Evolutionary conservation across 2,329 filamentous ascomycete genomes (phyloP).

Genomic region (Ascochyta lentis): DNA sequence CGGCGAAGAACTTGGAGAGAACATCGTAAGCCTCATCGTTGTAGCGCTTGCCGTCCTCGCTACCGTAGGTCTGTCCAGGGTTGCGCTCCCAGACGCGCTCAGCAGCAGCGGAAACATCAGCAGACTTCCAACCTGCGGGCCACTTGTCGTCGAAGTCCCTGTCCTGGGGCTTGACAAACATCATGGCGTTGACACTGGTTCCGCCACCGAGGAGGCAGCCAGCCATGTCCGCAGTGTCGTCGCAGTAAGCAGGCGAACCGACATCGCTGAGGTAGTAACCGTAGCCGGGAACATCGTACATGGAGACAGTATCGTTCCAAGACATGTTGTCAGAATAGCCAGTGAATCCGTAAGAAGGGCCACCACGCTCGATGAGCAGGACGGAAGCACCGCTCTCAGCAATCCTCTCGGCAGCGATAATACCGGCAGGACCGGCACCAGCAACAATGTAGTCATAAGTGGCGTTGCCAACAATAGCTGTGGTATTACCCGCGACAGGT

Average conservation of each 20-base stretch:
- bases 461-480: conserved; percentile 52
- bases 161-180: conserved; percentile 44
- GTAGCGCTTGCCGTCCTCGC: conserved; percentile 69
- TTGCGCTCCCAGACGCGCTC: conserved; percentile 73
- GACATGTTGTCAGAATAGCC: conserved; percentile 37
- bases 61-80: conserved; percentile 70
- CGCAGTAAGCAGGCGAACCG: conserved; percentile 54
- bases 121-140: conserved; percentile 71
- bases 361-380: conserved; percentile 59
- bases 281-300: conserved; percentile 49
- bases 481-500: conserved; percentile 36
- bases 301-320: conserved; percentile 46
- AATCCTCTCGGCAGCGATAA: conserved; percentile 65
- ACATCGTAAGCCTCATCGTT: conserved; percentile 69
- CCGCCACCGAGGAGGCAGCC: conserved; percentile 73
- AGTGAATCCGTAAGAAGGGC: conserved; percentile 41
- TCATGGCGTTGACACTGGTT: conserved; percentile 68
- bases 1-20: conserved; percentile 65
- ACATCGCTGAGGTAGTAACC: conserved; percentile 43
- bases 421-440: conserved; percentile 66
- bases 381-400: conserved; percentile 69
- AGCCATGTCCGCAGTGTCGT: conserved; percentile 73
- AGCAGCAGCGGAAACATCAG: conserved; percentile 66
- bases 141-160: conserved; percentile 75
- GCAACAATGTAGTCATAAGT: conserved; percentile 67